Evolutionary conservation across 2,329 filamentous ascomycete species (phyloP), one percentile per base, ranked within the genome.

Genomic region (Leptoxyphium fumago): DNA sequence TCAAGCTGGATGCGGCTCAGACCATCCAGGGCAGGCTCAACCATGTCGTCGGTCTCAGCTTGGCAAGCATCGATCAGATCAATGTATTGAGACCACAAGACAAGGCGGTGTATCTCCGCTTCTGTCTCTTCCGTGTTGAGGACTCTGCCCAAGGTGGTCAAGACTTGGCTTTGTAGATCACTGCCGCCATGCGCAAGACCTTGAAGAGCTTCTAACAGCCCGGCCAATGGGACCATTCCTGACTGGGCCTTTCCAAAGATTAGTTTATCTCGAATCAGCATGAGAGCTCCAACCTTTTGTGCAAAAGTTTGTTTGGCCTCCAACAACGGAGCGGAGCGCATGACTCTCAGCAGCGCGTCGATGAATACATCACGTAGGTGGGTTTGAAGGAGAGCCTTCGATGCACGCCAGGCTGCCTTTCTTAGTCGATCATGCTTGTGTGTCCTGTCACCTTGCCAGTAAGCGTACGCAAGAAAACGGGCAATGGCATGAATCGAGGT

Each of bases 1-100:
- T 36, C 32, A 36, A 36, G 32, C 32, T 36, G 32, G 15, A 36
- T 36, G 32, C 32, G 32, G 13, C 13, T 15, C 15, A 36, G 32
- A 9, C 32, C 32, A 36, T 36, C 32, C 15, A 36, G 15, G 4
- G 32, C 32, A 36, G 32, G 32, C 9, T 36, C 32, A 9, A 36
- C 32, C 32, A 36, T 36, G 15, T 36, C 32, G 9, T 36, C 32
- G 32, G 32, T 15, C 9, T 36, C 32, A 36, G 81, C 82, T 44
- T 78, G 66, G n/a, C 72, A 71, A 21, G 85, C 74, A 29, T 46
- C 45, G 32, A 93, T 70, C 10, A 78, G 72, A 49, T 88, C 82
- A n/a, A 94, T 29, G 21, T 40, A 45, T n/a, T 40, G 39, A 14
- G 36, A 70, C 83, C 86, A 94, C 36, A 72, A 63, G 11, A 72